Evolutionary conservation across 2,329 filamentous ascomycete genomes (phyloP).

Genomic region (Colletotrichum liriopes): DNA sequence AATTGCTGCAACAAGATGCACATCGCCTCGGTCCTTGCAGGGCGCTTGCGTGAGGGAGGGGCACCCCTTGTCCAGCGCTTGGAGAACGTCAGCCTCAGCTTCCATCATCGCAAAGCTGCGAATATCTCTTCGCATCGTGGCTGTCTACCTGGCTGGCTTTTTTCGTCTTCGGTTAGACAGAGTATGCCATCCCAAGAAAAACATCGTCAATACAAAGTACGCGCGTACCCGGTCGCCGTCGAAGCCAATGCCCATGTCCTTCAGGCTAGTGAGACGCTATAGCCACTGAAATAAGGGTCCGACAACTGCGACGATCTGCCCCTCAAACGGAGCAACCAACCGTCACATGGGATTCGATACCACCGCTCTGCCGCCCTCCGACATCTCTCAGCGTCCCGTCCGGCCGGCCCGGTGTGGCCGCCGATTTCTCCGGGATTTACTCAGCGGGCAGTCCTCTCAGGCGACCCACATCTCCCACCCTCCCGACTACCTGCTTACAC

Average conservation of each 20-base stretch:
- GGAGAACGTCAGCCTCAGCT: constrained; percentile 26
- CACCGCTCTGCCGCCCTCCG: constrained; percentile 13
- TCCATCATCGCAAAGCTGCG: constrained; percentile 2
- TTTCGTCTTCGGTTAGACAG: neutral
- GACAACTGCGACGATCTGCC: neutral
- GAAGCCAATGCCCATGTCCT: neutral
- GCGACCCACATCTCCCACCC: constrained; percentile 28
- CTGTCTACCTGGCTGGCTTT: neutral
- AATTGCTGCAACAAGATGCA: constrained; percentile 27
- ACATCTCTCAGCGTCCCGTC: constrained; percentile 1
- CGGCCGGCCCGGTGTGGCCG: constrained; percentile 17
- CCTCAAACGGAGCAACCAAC: neutral
- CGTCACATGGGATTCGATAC: neutral
- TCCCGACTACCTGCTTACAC: constrained; percentile 4
- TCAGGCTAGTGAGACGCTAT: neutral
- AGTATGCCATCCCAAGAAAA: neutral
- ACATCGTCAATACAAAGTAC: neutral
- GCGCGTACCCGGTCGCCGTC: constrained; percentile 1
- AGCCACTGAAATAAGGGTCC: neutral
- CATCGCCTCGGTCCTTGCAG: constrained; percentile 27
- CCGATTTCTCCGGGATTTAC: neutral
- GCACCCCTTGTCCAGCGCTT: constrained; percentile 25
- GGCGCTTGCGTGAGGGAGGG: constrained; percentile 18
- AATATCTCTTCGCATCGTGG: neutral
- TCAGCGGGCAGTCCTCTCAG: constrained; percentile 6